These are phyloP conservation scores for Nothophytophthora sp. DNA, from an alignment of 352 stramenopile genomes.

Conservation along the genomic window DNA sequence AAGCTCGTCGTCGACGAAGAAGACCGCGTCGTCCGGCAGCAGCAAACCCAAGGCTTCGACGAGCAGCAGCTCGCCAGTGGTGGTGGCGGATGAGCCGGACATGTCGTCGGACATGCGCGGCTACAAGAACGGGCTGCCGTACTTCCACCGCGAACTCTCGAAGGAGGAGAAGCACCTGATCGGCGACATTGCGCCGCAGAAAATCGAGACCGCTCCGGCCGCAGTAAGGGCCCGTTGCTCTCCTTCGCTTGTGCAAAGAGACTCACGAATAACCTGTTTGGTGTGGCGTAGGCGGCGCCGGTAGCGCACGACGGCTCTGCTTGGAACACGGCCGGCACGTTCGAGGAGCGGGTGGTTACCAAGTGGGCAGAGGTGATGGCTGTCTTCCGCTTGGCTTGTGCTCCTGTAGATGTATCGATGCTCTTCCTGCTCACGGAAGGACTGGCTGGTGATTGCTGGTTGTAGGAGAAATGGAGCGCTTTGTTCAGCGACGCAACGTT, in stretches of 20 bases:
- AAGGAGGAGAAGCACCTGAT: slow-evolving; percentile 96
- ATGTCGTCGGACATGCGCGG: slow-evolving; percentile 59
- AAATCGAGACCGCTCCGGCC: slow-evolving; percentile 55
- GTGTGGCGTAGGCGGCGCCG: slow-evolving; percentile 18
- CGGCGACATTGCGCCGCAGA: slow-evolving; percentile 93
- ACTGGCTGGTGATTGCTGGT: no score
- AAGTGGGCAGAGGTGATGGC: slow-evolving; percentile 89
- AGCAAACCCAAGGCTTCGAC: slow-evolving; percentile 16
- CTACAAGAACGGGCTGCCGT: slow-evolving; percentile 90
- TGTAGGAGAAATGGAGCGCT: slow-evolving; percentile 63
- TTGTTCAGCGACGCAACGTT: slow-evolving; percentile 48
- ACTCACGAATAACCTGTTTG: no score
- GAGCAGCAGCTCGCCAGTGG: slow-evolving; percentile 36
- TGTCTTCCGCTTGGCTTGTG: no score
- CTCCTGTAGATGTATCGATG: no score
- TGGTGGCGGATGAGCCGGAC: slow-evolving; percentile 72
- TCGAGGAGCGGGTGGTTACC: slow-evolving; percentile 88
- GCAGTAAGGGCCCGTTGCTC: slow-evolving; percentile 13
- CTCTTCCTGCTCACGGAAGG: no score
- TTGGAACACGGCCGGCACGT: slow-evolving; percentile 93
- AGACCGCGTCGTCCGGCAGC: slow-evolving; percentile 3
- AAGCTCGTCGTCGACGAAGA: slow-evolving; percentile 17
- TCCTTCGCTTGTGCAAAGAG: no score
- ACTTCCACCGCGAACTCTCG: slow-evolving; percentile 98
- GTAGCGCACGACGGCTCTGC: slow-evolving; percentile 76